Conservation (phyloP, 495 filamentous ascomycete species). For the Aspergillus incahuasiensis region DNA sequence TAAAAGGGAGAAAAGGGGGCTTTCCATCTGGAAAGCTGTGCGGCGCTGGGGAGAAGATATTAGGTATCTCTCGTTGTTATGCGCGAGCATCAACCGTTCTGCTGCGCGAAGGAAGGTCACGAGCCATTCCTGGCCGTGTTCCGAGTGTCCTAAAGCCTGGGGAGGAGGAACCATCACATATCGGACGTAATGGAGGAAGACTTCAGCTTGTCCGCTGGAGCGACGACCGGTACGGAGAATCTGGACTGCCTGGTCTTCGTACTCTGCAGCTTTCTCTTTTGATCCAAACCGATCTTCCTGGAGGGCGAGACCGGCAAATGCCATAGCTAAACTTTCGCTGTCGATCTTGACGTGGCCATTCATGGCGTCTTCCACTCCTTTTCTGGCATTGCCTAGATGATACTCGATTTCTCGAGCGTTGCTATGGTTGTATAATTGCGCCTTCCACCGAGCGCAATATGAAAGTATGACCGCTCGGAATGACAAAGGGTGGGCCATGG, state of each 20-base stretch:
- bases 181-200: constrained; percentile 38
- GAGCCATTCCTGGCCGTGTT: constrained; percentile 27
- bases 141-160: not conserved
- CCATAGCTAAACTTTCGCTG: constrained; percentile 30
- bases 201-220: constrained; percentile 21
- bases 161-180: constrained; percentile 26
- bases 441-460: constrained; percentile 40
- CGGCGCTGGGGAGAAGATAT: constrained; percentile 27
- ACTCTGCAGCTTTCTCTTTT: constrained; percentile 24
- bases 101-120: constrained; percentile 38
- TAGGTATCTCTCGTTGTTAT: constrained; percentile 28
- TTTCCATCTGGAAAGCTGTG: constrained; percentile 36
- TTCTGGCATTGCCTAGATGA: constrained; percentile 22
- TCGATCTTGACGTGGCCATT: constrained; percentile 19
- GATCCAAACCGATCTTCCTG: constrained; percentile 42
- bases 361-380: constrained; percentile 25
- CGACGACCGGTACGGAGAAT: constrained; percentile 31
- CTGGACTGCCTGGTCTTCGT: constrained; percentile 29
- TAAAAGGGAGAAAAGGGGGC: constrained; percentile 38
- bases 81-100: constrained; percentile 32
- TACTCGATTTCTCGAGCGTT: constrained; percentile 24
- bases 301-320: constrained; percentile 37
- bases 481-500: constrained; percentile 32
- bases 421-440: constrained; percentile 21
- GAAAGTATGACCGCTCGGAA: constrained; percentile 37